Evolutionary conservation across 2,329 filamentous ascomycete genomes (phyloP).

Genomic region (Aureobasidium sp.): DNA sequence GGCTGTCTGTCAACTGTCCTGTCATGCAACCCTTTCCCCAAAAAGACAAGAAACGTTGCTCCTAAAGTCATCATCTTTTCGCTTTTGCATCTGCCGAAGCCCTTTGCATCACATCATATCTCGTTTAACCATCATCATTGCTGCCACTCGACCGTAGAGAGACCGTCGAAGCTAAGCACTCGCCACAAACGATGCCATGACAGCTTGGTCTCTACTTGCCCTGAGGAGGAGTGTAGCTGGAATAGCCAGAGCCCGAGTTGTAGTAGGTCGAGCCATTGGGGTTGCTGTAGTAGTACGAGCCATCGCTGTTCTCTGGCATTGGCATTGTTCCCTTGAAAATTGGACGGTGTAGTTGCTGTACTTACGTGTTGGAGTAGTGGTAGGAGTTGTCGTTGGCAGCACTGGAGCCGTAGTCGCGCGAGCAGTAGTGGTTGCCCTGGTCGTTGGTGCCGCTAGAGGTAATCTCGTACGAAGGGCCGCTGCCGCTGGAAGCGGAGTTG

Average conservation of each 20-base stretch:
- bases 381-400: conserved; percentile 52
- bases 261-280: conserved; percentile 52
- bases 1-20: background rate
- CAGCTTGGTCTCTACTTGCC: conserved; percentile 14
- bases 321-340: background rate
- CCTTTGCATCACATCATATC: background rate
- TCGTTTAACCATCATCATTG: background rate
- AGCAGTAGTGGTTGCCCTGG: conserved; percentile 61
- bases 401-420: conserved; percentile 52
- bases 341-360: background rate
- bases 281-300: conserved; percentile 68
- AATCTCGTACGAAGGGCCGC: conserved; percentile 25
- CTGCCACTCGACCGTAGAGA: background rate
- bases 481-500: conserved; percentile 11
- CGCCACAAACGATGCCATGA: background rate
- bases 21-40: background rate
- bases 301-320: conserved; percentile 30
- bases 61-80: background rate
- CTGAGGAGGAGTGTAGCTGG: conserved; percentile 50
- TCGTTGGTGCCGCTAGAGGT: conserved; percentile 49
- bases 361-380: conserved; percentile 57
- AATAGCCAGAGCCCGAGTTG: conserved; percentile 49
- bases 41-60: background rate
- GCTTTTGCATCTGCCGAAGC: background rate
- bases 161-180: background rate